Percentiles rank a stretch among this genome's conserved stretches.
Evolutionary conservation across 768 basidiomycete species (phyloP).

Genomic region (Clavaria fumosa): DNA sequence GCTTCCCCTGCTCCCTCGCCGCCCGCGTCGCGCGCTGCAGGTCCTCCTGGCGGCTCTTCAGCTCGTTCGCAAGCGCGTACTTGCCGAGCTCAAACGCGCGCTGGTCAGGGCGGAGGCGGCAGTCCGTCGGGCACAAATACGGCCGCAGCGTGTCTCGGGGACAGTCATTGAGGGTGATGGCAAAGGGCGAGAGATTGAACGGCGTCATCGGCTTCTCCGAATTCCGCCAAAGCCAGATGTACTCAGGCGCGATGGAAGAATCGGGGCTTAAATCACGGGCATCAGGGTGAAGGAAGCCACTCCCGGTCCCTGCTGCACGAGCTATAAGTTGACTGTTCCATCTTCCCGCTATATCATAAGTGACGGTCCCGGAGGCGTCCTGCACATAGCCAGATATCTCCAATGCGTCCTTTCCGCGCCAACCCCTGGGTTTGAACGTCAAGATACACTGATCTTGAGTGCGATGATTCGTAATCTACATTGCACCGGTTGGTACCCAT

Average conservation of each 20-base stretch:
- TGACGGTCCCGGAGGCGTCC: constrained; percentile 45
- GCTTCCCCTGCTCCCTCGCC: constrained; percentile 56
- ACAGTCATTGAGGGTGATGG: constrained; percentile 83
- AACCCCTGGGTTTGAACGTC: constrained; percentile 92
- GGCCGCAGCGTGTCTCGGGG: constrained; percentile 52
- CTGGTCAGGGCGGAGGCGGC: constrained; percentile 83
- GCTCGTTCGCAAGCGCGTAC: constrained; percentile 69
- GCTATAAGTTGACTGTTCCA: constrained; percentile 95
- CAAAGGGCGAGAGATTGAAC: constrained; percentile 92
- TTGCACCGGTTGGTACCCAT: constrained; percentile 2
- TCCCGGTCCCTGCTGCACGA: constrained; percentile 45
- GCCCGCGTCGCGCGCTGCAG: constrained; percentile 59
- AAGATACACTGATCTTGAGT: constrained; percentile 77
- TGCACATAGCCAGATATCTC: constrained; percentile 83
- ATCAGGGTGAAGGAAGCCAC: constrained; percentile 57
- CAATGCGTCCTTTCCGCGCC: constrained; percentile 81
- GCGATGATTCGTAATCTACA: constrained; percentile 72
- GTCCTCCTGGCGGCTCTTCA: constrained; percentile 74
- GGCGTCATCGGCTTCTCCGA: constrained; percentile 68
- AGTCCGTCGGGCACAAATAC: constrained; percentile 80
- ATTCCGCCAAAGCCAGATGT: constrained; percentile 86
- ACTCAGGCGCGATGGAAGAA: constrained; percentile 39
- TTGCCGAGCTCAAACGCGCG: constrained; percentile 83
- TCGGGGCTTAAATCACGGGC: constrained; percentile 34
- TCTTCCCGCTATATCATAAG: constrained; percentile 83